Percentiles rank a stretch among this genome's conserved stretches.
Conservation (phyloP, 1,139 yeast species). For the Yamadazyma diddensiae region DNA sequence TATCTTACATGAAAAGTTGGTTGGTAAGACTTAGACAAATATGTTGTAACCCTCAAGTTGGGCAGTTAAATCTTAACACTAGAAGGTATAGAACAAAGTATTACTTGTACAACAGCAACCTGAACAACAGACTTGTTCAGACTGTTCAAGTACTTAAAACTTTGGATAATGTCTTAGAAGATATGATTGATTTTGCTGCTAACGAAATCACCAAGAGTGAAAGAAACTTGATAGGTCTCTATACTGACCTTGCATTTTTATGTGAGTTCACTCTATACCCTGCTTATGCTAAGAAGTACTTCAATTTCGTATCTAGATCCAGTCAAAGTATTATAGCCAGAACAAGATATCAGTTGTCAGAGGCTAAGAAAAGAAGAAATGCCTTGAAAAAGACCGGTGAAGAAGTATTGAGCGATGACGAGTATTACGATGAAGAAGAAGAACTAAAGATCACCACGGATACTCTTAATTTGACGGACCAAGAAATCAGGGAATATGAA, state of each 20-base stretch:
- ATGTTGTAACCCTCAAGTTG: conserved; percentile 81
- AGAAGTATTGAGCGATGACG: conserved; percentile 13
- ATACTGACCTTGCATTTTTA: conserved; percentile 60
- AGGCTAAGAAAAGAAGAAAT: conserved; percentile 5
- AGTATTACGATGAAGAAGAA: conserved; percentile 20
- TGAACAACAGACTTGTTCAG: conserved; percentile 13
- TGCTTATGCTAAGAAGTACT: conserved; percentile 29
- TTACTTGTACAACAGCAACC: conserved; percentile 12
- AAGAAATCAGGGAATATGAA: conserved; percentile 18
- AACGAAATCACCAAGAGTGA: conserved; percentile 50
- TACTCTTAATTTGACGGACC: conserved; percentile 10
- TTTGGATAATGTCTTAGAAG: conserved; percentile 61
- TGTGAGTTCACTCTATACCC: conserved; percentile 55
- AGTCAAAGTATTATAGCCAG: conserved; percentile 14
- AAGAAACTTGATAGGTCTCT: conserved; percentile 41
- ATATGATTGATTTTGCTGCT: conserved; percentile 55
- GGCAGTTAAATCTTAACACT: conserved; percentile 33
- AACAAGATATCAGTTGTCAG: conserved; percentile 5
- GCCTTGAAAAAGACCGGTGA: conserved; percentile 11
- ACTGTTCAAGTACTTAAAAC: conserved; percentile 48
- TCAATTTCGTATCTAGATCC: conserved; percentile 17
- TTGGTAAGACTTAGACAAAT: conserved; percentile 66
- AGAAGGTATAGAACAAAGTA: conserved; percentile 25
- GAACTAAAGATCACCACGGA: conserved; percentile 17
- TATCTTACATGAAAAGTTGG: conserved; percentile 60